Conservation (phyloP, 2,329 filamentous ascomycete genomes). For the Ophiostoma novo-ulmi region DNA sequence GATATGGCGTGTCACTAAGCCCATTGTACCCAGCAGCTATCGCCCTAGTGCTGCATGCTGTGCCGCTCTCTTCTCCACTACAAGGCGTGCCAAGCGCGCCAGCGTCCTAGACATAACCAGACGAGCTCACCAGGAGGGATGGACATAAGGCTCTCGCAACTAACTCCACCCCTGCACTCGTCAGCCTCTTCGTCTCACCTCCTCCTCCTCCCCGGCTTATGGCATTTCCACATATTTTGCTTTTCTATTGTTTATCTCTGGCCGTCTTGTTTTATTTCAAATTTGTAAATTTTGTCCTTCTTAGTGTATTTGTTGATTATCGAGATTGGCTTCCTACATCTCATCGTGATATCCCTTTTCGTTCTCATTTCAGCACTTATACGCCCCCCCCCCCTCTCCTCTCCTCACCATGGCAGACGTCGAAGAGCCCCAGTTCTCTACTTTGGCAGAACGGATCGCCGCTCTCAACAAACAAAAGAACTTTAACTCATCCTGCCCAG, state of each 20-base stretch:
- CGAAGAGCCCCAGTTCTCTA: conserved; percentile 57
- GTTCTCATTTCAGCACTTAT: neutral
- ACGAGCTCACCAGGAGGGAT: neutral
- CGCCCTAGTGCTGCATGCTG: conserved; percentile 6
- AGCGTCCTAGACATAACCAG: neutral
- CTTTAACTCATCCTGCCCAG: conserved; percentile 36
- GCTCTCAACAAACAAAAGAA: conserved; percentile 59
- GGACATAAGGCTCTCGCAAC: neutral
- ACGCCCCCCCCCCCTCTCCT: neutral
- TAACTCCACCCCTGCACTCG: conserved; percentile 11
- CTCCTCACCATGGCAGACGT: conserved; percentile 50
- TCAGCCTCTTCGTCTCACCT: conserved; percentile 8
- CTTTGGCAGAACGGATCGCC: conserved; percentile 58
- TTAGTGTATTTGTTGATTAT: neutral
- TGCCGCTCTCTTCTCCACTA: neutral
- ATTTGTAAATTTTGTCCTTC: too few species aligned
- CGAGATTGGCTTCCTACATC: neutral
- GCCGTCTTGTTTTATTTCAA: neutral
- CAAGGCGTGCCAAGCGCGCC: conserved; percentile 7
- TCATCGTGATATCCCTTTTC: neutral
- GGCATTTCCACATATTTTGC: neutral
- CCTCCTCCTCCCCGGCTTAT: neutral
- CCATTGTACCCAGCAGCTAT: conserved; percentile 1
- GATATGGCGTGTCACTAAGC: neutral
- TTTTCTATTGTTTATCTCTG: neutral